Base-by-base conservation (phyloP, 306 rosid genomes). In the Senna tora region DNA sequence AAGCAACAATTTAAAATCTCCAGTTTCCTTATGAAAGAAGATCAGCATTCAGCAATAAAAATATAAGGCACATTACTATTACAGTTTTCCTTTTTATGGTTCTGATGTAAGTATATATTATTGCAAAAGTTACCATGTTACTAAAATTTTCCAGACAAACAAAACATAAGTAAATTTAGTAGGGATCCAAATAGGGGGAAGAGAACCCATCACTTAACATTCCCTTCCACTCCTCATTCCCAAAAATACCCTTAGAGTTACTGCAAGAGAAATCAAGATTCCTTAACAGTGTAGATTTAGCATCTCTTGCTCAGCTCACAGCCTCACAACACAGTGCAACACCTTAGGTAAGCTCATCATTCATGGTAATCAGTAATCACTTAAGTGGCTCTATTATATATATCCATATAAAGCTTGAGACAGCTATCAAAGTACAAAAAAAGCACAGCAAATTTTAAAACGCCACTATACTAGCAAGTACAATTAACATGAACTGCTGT, bases 261-360 rank as follows among this genome's bases (percentile, higher is more conserved):
- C 28, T 39, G 14, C 34, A 69, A 38, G 53, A 69, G 65, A 38
- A 69, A 36, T 69, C 65, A 70, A 41, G 49, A 55, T 53, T 19
- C 75, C 54, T 36, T 7, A 7, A 8, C 9, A 21, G 52, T 38
- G 15, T 16, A 50, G 13, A 19, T 13, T 17, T 21, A 41, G 28
- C 65, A 30, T 55, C 42, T 21, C 12, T 36, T 36, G 39, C 1
- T 36, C 25, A 54, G 63, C 41, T 69, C 64, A 69, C 38, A 56
- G 38, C 20, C 39, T 39, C 71, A 36, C 32, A 46, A 28, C 57
- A 66, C 71, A 46, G 57, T 30, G 57, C 49, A 19, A 13, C n/a
- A 17, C 32, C 50, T 10, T 52, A 32, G 65, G 54, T 41, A 19
- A 46, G 51, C 7, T 28, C 28, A 47, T 67, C 22, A 38, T 15